Evolutionary conservation across 192 early-diverging fungal species (phyloP).

Genomic region (Coemansia sp.): DNA sequence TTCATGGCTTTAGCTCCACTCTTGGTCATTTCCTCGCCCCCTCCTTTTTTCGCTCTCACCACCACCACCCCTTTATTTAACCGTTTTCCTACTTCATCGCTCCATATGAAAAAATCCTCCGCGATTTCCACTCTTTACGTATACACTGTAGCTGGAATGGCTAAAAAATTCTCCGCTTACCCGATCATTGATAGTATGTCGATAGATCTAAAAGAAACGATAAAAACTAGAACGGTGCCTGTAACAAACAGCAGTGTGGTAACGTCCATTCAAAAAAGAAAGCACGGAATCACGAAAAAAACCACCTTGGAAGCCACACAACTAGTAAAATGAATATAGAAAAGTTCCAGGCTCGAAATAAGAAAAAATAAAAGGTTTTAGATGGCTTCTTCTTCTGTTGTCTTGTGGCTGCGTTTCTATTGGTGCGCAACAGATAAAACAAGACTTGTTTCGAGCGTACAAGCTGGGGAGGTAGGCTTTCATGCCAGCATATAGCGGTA

Average conservation of each 20-base stretch:
- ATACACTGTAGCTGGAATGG: background rate
- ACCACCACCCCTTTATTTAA: no score
- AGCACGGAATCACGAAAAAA: background rate
- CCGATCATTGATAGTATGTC: background rate
- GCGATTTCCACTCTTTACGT: background rate
- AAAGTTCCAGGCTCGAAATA: background rate
- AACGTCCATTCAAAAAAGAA: background rate
- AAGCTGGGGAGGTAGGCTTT: no score
- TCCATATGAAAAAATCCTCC: background rate
- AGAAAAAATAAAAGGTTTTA: background rate
- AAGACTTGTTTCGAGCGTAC: no score
- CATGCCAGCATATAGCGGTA: no score
- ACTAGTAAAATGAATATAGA: background rate
- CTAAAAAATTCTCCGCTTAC: slow-evolving; percentile 2
- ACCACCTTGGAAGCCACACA: background rate
- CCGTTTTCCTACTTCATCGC: background rate
- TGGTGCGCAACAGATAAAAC: no score
- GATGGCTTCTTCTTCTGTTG: no score
- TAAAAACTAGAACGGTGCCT: background rate
- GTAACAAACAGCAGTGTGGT: background rate
- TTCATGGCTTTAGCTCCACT: no score
- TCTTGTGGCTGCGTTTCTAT: no score
- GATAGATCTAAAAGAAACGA: background rate
- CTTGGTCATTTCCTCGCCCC: background rate
- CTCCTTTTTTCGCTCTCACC: background rate